A percentile compares a stretch with the other conserved stretches of the same genome.
These are phyloP conservation scores for Phialophora expanda DNA, from an alignment of 2,329 filamentous ascomycete species.

Conservation along the genomic window DNA sequence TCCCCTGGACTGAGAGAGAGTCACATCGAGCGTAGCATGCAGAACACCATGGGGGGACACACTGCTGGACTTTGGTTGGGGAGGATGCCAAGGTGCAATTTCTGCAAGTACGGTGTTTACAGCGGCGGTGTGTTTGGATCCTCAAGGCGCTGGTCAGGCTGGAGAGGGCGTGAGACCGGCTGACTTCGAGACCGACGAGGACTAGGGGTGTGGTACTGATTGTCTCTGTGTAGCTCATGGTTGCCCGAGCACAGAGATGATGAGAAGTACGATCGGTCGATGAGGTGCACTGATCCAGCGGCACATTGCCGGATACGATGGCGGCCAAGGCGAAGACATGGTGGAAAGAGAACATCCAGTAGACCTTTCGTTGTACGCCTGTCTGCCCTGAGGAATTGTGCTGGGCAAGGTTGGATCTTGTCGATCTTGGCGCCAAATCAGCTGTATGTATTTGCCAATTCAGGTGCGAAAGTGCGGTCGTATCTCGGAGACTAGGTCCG, in stretches of 20 bases:
- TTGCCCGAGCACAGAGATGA: not conserved
- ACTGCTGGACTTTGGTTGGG: not conserved
- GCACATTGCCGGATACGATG: not conserved
- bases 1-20: not conserved
- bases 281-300: not conserved
- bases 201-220: not conserved
- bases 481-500: conserved; percentile 1
- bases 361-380: not conserved
- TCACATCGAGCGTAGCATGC: not conserved
- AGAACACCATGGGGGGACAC: not conserved
- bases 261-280: not conserved
- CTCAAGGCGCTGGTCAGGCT: not conserved
- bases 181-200: not conserved
- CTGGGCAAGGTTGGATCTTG: not conserved
- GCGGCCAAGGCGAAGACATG: not conserved
- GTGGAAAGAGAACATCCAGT: not conserved
- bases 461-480: conserved; percentile 5
- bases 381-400: not conserved
- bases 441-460: conserved; percentile 16
- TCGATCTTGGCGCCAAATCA: not conserved
- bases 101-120: not conserved
- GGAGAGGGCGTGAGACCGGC: not conserved
- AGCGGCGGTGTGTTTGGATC: not conserved
- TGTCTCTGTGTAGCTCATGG: not conserved
- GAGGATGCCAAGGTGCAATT: not conserved